Conservation (phyloP, 441 rosid genomes). For the Mallotus japonicus region DNA sequence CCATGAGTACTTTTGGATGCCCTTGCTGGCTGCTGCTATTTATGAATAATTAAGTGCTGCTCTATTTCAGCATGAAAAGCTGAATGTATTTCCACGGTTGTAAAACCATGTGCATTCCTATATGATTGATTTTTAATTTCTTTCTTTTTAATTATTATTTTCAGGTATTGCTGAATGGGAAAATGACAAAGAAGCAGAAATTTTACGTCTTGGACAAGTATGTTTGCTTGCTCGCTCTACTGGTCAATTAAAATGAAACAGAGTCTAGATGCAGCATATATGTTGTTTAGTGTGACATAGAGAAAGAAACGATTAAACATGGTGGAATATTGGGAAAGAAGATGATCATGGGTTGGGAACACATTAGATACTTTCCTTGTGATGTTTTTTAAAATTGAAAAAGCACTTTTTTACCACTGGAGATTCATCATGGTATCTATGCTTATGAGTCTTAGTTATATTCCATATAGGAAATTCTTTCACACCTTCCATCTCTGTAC, state of each 20-base stretch:
- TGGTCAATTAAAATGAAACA: neutral
- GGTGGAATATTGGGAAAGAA: neutral
- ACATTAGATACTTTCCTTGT: neutral
- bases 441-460: neutral
- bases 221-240: conserved; percentile 25
- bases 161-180: conserved; percentile 67
- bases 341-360: neutral
- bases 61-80: neutral
- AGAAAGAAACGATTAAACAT: neutral
- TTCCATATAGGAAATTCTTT: neutral
- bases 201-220: conserved; percentile 82
- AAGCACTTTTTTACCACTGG: neutral
- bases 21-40: neutral
- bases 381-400: neutral
- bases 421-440: neutral
- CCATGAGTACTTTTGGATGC: neutral
- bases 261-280: neutral
- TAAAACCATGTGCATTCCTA: neutral
- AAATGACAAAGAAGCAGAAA: conserved; percentile 77
- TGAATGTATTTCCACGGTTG: conserved; percentile 1
- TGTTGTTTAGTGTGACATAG: neutral
- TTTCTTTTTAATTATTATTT: conserved; percentile 19
- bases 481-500: neutral
- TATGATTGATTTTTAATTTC: neutral
- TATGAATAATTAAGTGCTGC: neutral